Conservation (phyloP, 179 eudicot genomes). For the Heliamphora ciliata region DNA sequence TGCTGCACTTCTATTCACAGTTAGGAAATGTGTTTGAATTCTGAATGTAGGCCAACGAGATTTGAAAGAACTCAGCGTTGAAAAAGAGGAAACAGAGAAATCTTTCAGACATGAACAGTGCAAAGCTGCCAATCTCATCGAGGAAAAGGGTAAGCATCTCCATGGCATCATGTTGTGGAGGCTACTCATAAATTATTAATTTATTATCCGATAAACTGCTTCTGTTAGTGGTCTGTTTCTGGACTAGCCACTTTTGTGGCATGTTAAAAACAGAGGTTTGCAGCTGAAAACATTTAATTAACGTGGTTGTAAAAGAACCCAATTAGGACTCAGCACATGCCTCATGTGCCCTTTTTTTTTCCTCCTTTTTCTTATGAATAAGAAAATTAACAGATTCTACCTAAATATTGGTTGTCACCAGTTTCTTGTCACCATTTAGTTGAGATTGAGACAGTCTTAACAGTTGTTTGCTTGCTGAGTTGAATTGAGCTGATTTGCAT, state of each 20-base stretch:
- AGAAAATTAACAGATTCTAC: neutral
- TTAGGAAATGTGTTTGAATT: conserved; percentile 14
- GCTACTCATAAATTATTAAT: neutral
- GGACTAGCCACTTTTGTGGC: neutral
- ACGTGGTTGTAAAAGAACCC: neutral
- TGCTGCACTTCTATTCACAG: conserved; percentile 8
- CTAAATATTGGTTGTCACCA: neutral
- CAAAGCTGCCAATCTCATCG: conserved; percentile 34
- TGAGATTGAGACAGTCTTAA: neutral
- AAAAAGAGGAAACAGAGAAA: conserved; percentile 53
- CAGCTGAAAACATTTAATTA: neutral
- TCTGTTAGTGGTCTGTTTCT: neutral
- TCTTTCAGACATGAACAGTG: conserved; percentile 39
- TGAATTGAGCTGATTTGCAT: neutral
- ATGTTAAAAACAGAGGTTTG: neutral
- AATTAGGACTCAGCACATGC: neutral
- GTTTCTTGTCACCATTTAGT: too few relatives aligned
- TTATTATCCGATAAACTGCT: neutral
- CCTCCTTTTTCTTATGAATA: too few relatives aligned
- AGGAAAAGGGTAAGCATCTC: conserved; percentile 59
- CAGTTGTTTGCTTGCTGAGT: neutral
- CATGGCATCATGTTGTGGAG: neutral
- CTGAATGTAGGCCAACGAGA: conserved; percentile 51
- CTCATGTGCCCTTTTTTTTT: neutral
- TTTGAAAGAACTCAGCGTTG: conserved; percentile 43